These are phyloP conservation scores for Talaromyces pinophilus DNA, from an alignment of 2,329 filamentous ascomycete species.

Conservation along the genomic window DNA sequence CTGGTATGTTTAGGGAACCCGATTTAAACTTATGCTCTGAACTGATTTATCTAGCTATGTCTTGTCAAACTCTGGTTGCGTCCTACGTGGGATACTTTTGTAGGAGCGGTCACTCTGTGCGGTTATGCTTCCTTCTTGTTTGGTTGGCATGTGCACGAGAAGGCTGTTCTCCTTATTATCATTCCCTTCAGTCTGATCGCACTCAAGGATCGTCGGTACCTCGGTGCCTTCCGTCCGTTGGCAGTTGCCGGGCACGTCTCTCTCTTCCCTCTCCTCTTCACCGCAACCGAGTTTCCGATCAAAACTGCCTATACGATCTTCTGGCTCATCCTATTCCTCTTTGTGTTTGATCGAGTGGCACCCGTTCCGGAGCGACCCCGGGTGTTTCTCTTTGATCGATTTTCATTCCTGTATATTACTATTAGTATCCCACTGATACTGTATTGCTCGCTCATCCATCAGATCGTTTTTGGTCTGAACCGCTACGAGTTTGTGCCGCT, in stretches of 20 bases:
- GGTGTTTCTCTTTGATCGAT: conserved; percentile 87
- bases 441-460: conserved; percentile 84
- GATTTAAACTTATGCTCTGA: background rate
- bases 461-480: conserved; percentile 72
- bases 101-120: conserved; percentile 86
- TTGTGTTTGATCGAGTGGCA: conserved; percentile 82
- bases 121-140: conserved; percentile 97
- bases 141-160: conserved; percentile 98
- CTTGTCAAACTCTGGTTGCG: conserved; percentile 78
- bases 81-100: conserved; percentile 84
- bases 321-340: conserved; percentile 84
- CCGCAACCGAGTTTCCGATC: conserved; percentile 85
- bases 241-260: conserved; percentile 94
- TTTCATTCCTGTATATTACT: conserved; percentile 85
- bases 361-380: conserved; percentile 78
- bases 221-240: conserved; percentile 86
- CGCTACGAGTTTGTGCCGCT: conserved; percentile 85
- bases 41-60: conserved; percentile 56
- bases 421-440: conserved; percentile 84
- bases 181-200: conserved; percentile 93
- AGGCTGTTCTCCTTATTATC: conserved; percentile 90
- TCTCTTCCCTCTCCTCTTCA: conserved; percentile 91
- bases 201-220: conserved; percentile 82
- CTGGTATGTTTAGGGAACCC: conserved; percentile 47
- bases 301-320: conserved; percentile 91